Evolutionary conservation across 306 rosid genomes (phyloP).

Genomic region (Casuarina cunninghamiana): DNA sequence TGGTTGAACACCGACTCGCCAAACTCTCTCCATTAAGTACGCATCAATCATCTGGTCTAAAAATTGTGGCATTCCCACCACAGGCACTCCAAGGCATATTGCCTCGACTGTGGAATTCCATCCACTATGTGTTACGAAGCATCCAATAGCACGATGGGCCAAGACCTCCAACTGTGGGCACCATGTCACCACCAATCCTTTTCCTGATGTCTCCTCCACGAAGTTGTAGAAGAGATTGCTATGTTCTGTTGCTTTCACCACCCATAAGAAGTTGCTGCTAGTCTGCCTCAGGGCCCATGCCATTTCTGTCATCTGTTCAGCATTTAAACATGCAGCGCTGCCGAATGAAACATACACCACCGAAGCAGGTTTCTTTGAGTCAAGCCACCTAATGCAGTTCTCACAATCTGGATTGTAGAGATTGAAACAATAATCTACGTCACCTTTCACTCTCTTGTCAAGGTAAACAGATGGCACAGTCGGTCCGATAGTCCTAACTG

Average conservation of each 20-base stretch:
- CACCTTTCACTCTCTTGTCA: conserved; percentile 14
- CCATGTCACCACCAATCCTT: conserved; percentile 12
- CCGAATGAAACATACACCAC: conserved; percentile 28
- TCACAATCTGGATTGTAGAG: conserved; percentile 6
- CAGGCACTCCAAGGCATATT: conserved; percentile 1
- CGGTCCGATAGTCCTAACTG: conserved; percentile 12
- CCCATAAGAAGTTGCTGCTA: conserved; percentile 17
- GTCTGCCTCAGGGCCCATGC: conserved; percentile 19
- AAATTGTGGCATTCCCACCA: conserved; percentile 10
- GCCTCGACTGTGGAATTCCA: conserved; percentile 6
- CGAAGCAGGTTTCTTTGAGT: conserved; percentile 10
- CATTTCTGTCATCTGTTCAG: conserved; percentile 18
- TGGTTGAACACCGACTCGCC: conserved; percentile 4
- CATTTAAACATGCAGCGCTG: conserved; percentile 5
- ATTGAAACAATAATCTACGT: conserved; percentile 10
- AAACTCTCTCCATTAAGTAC: not conserved
- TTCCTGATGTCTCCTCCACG: not conserved
- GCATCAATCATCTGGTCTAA: not conserved
- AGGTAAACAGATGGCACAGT: conserved; percentile 20
- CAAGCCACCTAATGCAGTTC: conserved; percentile 11
- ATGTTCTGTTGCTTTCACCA: conserved; percentile 12
- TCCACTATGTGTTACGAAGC: conserved; percentile 6
- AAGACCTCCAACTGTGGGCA: conserved; percentile 13
- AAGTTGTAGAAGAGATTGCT: conserved; percentile 4
- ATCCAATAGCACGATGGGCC: conserved; percentile 11